phyloP scores from a whole-genome alignment of 169 alveolate species.

The Plasmodium chabaudi region DNA sequence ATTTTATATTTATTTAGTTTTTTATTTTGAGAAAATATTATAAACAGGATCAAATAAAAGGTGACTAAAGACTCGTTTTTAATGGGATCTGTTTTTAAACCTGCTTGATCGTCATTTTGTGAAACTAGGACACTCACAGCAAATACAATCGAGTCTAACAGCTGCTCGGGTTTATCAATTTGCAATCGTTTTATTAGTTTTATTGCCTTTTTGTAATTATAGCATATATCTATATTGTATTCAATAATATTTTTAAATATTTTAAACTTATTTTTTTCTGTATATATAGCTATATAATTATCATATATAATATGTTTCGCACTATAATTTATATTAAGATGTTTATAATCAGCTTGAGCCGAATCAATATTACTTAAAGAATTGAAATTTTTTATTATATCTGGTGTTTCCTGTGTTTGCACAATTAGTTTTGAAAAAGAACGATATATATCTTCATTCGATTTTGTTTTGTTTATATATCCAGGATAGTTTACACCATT shows the following conservation, averaged over 20 bases:
- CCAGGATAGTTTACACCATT: no score
- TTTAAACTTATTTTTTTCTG: conserved; percentile 26
- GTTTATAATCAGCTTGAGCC: background rate
- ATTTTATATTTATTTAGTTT: conserved; percentile 23
- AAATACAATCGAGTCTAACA: conserved; percentile 16
- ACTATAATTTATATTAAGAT: background rate
- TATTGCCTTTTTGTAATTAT: conserved; percentile 5
- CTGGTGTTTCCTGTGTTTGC: conserved; percentile 16
- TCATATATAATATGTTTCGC: conserved; percentile 20
- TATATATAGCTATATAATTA: conserved; percentile 22
- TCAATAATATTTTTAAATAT: conserved; percentile 54
- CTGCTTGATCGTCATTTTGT: background rate
- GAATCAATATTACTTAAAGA: background rate
- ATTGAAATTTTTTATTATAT: no score
- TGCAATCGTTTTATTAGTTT: conserved; percentile 27
- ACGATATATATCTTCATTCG: conserved; percentile 40
- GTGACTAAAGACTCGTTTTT: background rate
- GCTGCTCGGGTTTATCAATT: conserved; percentile 13
- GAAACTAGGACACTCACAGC: conserved; percentile 5
- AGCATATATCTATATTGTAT: conserved; percentile 18
- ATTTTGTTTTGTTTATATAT: no score
- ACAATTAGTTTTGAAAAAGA: conserved; percentile 41
- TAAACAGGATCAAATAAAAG: conserved; percentile 46
- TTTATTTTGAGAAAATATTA: conserved; percentile 29
- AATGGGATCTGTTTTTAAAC: no score